Evolutionary conservation across 108 stramenopile genomes (phyloP).

Genomic region (Aurantiochytrium sp.): DNA sequence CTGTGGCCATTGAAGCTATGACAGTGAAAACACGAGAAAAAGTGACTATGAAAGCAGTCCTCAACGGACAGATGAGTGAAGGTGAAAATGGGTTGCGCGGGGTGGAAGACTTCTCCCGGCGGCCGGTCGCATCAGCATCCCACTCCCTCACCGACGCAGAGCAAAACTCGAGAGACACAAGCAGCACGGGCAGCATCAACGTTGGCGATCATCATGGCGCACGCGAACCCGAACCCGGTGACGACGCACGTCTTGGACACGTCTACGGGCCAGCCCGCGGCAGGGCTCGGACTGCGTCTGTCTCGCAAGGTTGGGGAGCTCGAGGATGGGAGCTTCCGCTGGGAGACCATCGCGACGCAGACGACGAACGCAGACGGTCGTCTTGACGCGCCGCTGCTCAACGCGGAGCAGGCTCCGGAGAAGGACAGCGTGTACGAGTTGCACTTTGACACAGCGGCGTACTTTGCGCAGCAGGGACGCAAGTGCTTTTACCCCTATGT

Average conservation of each 20-base stretch:
- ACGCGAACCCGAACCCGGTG: neutral
- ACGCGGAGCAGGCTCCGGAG: neutral
- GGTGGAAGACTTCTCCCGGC: no score
- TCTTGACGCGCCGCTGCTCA: neutral
- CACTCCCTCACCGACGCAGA: neutral
- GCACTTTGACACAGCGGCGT: conserved; percentile 13
- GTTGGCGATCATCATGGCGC: neutral
- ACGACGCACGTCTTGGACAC: conserved; percentile 25
- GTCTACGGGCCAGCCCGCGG: neutral
- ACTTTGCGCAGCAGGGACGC: neutral
- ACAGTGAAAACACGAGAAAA: no score
- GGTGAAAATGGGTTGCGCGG: no score
- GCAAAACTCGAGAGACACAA: neutral
- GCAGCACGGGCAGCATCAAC: neutral
- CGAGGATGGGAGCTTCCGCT: neutral
- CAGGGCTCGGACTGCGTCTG: neutral
- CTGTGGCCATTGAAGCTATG: no score
- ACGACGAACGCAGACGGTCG: conserved; percentile 19
- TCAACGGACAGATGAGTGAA: no score
- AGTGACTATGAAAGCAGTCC: no score
- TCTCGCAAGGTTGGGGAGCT: neutral
- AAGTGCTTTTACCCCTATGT: conserved; percentile 22
- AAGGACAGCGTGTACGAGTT: conserved; percentile 15
- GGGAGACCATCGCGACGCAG: neutral
- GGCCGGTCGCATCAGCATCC: no score